Conservation (phyloP, 345 rosid species). For the Euclidium syriacum region DNA sequence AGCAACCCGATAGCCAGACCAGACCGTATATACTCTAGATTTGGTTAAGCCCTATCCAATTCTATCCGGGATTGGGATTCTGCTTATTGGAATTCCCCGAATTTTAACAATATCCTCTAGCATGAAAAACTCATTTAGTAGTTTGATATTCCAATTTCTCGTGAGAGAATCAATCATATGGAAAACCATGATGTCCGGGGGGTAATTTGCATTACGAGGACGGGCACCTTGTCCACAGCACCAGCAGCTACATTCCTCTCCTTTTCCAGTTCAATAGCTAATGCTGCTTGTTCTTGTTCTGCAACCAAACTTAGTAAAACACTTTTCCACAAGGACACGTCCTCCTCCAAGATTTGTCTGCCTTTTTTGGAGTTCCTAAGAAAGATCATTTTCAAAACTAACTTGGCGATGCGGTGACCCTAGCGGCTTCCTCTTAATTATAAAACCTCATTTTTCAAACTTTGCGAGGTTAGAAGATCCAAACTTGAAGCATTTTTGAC, state of each 20-base stretch:
- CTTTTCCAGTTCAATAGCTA: slow-evolving; percentile 63
- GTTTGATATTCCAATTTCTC: too few species aligned
- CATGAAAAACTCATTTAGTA: too few species aligned
- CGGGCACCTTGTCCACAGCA: slow-evolving; percentile 77
- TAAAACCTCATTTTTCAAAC: slow-evolving; percentile 36
- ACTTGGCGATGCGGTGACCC: slow-evolving; percentile 35
- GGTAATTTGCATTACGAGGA: too few species aligned
- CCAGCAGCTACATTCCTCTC: slow-evolving; percentile 71
- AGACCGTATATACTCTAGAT: too few species aligned
- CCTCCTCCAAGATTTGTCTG: background rate
- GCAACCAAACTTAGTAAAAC: slow-evolving; percentile 22
- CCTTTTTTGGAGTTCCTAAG: background rate
- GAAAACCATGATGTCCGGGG: too few species aligned
- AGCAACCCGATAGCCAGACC: too few species aligned
- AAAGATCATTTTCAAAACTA: slow-evolving; percentile 18
- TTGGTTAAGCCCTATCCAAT: too few species aligned
- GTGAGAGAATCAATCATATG: too few species aligned
- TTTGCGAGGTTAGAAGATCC: slow-evolving; percentile 16
- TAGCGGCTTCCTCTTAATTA: slow-evolving; percentile 32
- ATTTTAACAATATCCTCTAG: too few species aligned
- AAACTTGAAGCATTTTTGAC: slow-evolving; percentile 20
- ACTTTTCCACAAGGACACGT: slow-evolving; percentile 9
- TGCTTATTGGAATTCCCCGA: too few species aligned
- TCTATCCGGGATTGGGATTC: too few species aligned
- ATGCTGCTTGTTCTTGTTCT: too few species aligned